phyloP scores from a whole-genome alignment of 1,284 basidiomycete species.

The Cutaneotrichosporon cyanovorans region DNA sequence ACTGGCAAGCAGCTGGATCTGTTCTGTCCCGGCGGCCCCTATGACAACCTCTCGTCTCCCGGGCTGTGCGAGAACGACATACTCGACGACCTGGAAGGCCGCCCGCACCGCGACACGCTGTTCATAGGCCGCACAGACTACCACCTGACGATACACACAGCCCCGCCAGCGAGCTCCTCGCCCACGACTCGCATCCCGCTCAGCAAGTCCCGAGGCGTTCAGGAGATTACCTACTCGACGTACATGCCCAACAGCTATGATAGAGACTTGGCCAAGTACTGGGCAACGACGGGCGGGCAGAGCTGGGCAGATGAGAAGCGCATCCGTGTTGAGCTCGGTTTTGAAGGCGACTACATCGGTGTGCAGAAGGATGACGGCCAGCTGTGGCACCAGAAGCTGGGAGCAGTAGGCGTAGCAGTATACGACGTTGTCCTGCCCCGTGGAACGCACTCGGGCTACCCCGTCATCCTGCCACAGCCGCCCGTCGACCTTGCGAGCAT shows the following conservation, averaged over 20 bases:
- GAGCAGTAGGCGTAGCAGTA: conserved; percentile 41
- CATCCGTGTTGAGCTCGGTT: conserved; percentile 39
- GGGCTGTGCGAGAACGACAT: conserved; percentile 33
- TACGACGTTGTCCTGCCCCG: conserved; percentile 43
- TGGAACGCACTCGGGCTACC: conserved; percentile 28
- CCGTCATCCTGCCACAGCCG: conserved; percentile 45
- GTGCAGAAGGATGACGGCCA: conserved; percentile 34
- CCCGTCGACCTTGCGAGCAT: conserved; percentile 34
- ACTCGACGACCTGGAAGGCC: conserved; percentile 37
- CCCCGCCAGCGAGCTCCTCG: conserved; percentile 3
- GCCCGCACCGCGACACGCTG: conserved; percentile 27
- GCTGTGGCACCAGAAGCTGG: conserved; percentile 33
- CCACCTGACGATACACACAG: conserved; percentile 28
- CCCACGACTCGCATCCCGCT: conserved; percentile 1
- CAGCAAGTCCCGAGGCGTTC: conserved; percentile 19
- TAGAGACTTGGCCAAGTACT: conserved; percentile 39
- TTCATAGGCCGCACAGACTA: conserved; percentile 43
- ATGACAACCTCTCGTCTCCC: conserved; percentile 20
- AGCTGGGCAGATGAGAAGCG: conserved; percentile 18
- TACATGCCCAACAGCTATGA: conserved; percentile 44
- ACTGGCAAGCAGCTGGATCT: conserved; percentile 41
- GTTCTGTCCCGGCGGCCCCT: conserved; percentile 26
- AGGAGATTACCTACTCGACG: conserved; percentile 42
- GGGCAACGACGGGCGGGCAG: conserved; percentile 31
- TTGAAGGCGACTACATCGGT: conserved; percentile 41